Conservation (phyloP, 805 yeast species). For the Pichia manshurica region DNA sequence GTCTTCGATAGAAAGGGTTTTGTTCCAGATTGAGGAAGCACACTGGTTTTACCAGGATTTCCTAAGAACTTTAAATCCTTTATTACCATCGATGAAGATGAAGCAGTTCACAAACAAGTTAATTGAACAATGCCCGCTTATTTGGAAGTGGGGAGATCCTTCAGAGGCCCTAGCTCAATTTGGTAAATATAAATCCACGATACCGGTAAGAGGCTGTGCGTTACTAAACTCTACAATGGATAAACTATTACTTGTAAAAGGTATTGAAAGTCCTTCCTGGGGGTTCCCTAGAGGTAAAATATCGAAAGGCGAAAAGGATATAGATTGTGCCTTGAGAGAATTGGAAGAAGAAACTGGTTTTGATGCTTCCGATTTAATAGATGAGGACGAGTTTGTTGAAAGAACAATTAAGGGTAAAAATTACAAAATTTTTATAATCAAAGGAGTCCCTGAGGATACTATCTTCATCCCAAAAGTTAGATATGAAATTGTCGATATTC, state of each 20-base stretch:
- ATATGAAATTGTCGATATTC: constrained; percentile 78
- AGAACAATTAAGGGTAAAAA: constrained; percentile 79
- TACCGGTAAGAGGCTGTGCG: constrained; percentile 97
- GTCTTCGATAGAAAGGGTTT: constrained; percentile 71
- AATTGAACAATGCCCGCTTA: constrained; percentile 62
- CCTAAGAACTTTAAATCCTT: constrained; percentile 63
- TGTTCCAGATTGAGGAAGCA: constrained; percentile 95
- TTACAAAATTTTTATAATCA: constrained; percentile 72
- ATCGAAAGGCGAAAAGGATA: constrained; percentile 85
- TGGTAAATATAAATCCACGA: constrained; percentile 76
- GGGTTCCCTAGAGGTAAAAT: constrained; percentile 97
- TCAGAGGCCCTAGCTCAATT: constrained; percentile 73
- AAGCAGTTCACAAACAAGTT: constrained; percentile 66
- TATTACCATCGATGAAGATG: constrained; percentile 71
- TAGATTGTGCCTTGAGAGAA: constrained; percentile 86
- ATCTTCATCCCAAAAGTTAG: constrained; percentile 77
- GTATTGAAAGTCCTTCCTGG: constrained; percentile 77
- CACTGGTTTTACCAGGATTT: constrained; percentile 96
- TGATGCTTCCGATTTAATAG: constrained; percentile 63
- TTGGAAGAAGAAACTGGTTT: constrained; percentile 91
- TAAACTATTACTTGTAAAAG: constrained; percentile 75
- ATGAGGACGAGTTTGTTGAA: constrained; percentile 70
- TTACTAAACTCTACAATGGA: constrained; percentile 65
- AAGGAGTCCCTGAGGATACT: constrained; percentile 70
- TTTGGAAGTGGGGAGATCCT: constrained; percentile 84